Percentiles rank a stretch among this genome's conserved stretches.
These are phyloP conservation scores for Caulochytrium protostelioides DNA, from an alignment of 371 early-diverging fungal genomes.

Conservation along the genomic window DNA sequence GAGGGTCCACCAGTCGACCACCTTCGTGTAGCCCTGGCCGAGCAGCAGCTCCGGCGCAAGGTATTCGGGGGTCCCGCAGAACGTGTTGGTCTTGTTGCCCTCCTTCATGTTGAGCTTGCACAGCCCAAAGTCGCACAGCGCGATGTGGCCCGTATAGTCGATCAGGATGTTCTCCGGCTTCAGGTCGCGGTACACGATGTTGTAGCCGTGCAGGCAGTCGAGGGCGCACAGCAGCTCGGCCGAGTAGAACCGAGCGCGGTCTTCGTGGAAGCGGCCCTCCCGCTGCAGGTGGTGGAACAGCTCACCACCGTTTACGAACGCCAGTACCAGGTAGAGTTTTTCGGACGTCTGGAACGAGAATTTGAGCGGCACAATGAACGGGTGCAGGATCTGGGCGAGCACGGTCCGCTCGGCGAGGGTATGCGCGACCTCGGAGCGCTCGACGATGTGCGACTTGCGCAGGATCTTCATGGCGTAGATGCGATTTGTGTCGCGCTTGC, in stretches of 20 bases:
- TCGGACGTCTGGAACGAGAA: conserved; percentile 33
- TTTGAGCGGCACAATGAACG: conserved; percentile 36
- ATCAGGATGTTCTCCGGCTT: conserved; percentile 92
- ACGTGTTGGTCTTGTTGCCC: conserved; percentile 53
- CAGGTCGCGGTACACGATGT: conserved; percentile 63
- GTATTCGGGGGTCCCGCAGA: conserved; percentile 80
- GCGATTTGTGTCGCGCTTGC: conserved; percentile 75
- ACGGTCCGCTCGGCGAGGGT: conserved; percentile 31
- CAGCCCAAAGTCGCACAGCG: conserved; percentile 92
- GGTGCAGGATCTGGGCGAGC: conserved; percentile 23
- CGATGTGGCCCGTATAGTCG: conserved; percentile 90
- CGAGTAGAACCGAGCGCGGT: conserved; percentile 57
- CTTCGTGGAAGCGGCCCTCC: conserved; percentile 44
- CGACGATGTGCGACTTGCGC: conserved; percentile 80
- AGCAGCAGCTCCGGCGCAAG: conserved; percentile 67
- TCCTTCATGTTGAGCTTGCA: conserved; percentile 64
- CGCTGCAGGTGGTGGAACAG: conserved; percentile 76
- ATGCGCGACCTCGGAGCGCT: conserved; percentile 44
- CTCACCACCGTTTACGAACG: conserved; percentile 97
- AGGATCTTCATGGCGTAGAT: conserved; percentile 96
- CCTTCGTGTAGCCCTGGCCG: conserved; percentile 76
- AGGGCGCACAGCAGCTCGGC: conserved; percentile 67
- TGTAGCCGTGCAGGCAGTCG: conserved; percentile 64
- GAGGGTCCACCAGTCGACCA: conserved; percentile 93
- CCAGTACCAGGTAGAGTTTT: conserved; percentile 77